These are phyloP conservation scores for Discostella stelligera DNA, from an alignment of 352 stramenopile genomes.

Conservation along the genomic window DNA sequence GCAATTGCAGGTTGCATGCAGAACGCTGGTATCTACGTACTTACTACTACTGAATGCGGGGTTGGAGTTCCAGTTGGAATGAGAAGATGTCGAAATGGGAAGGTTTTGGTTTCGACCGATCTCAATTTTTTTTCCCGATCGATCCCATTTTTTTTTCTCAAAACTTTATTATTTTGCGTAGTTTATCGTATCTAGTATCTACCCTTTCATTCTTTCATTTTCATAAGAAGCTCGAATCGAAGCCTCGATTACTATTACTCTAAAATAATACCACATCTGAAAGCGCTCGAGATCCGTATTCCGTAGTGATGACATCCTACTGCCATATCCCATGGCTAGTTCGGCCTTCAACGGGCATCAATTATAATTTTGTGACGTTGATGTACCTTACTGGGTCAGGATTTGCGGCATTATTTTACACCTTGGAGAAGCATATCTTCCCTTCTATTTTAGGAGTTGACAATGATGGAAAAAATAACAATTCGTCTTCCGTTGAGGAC, in stretches of 20 bases:
- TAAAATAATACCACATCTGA: too few species aligned
- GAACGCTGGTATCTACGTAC: neutral
- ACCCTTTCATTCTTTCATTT: too few species aligned
- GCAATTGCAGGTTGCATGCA: too few species aligned
- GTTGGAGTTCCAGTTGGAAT: neutral
- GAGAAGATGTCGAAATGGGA: too few species aligned
- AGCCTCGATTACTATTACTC: too few species aligned
- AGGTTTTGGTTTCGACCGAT: too few species aligned
- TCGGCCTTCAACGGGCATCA: conserved; percentile 31
- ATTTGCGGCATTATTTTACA: conserved; percentile 32
- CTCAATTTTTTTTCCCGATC: too few species aligned
- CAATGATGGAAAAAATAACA: neutral
- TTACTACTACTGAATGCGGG: neutral
- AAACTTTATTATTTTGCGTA: too few species aligned
- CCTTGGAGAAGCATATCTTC: conserved; percentile 43
- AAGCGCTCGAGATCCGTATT: neutral
- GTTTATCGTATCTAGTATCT: too few species aligned
- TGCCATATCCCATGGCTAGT: conserved; percentile 36
- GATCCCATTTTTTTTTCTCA: too few species aligned
- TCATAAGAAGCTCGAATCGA: too few species aligned
- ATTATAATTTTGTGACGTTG: conserved; percentile 45
- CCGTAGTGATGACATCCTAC: conserved; percentile 9
- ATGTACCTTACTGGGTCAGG: conserved; percentile 35
- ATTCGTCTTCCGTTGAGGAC: neutral
- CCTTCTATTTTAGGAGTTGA: conserved; percentile 10